Conservation (phyloP, 345 rosid species). For the Syzygium aromaticum region DNA sequence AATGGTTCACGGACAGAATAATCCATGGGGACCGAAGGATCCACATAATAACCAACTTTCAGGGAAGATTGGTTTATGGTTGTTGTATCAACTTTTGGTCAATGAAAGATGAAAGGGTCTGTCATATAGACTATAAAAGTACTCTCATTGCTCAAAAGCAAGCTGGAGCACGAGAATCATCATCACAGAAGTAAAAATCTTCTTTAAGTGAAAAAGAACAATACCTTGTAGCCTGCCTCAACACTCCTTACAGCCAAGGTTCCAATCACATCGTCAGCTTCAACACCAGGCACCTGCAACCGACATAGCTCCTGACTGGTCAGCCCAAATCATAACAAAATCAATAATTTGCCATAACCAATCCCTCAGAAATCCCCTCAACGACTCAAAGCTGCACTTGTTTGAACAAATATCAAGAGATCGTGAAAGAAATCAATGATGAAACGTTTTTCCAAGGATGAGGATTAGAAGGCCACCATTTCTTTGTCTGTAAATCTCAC, state of each 20-base stretch:
- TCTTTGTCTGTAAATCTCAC: neutral
- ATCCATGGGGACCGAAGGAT: neutral
- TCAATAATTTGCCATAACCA: neutral
- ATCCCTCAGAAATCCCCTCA: neutral
- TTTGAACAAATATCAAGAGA: neutral
- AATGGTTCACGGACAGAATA: neutral
- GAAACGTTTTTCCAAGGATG: neutral
- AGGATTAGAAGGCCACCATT: neutral
- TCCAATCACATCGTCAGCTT: slow-evolving; percentile 98
- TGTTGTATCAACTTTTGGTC: neutral
- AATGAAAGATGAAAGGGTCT: neutral
- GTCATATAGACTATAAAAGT: neutral
- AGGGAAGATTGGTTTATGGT: neutral
- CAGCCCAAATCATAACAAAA: neutral
- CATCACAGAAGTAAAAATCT: neutral
- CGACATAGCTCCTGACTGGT: slow-evolving; percentile 14
- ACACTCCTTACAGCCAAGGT: slow-evolving; percentile 84
- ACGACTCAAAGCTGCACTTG: neutral
- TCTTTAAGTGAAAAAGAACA: neutral
- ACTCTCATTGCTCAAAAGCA: neutral
- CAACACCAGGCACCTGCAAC: slow-evolving; percentile 92
- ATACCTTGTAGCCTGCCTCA: slow-evolving; percentile 70
- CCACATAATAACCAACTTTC: neutral
- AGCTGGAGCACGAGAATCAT: neutral
- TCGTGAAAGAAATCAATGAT: neutral